Evolutionary conservation across 2,329 filamentous ascomycete species (phyloP).

Genomic region (Magnaporthiopsis poae): DNA sequence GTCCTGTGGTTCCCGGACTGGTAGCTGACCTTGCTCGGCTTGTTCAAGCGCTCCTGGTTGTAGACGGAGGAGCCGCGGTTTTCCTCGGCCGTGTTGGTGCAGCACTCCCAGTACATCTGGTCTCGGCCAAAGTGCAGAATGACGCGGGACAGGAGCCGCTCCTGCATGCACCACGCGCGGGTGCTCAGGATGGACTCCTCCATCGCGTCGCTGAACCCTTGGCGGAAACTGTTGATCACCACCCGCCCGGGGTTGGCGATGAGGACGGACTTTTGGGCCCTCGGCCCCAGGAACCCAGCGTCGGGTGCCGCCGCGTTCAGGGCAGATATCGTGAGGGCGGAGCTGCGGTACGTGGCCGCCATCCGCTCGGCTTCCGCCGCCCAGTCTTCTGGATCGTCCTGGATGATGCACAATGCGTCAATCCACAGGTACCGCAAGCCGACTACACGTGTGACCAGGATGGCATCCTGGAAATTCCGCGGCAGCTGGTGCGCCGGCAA

Average conservation of each 20-base stretch:
- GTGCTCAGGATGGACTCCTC: not conserved
- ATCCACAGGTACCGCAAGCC: constrained; percentile 4
- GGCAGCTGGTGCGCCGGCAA: constrained; percentile 1
- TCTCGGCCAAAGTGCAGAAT: constrained; percentile 1
- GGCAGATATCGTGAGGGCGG: not conserved
- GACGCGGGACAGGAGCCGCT: not conserved
- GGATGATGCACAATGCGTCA: constrained; percentile 5
- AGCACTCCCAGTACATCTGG: constrained; percentile 6
- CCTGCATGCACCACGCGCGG: constrained; percentile 2
- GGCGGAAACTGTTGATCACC: too few species aligned
- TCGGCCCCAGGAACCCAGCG: not conserved
- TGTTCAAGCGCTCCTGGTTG: too few species aligned
- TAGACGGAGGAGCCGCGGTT: too few species aligned
- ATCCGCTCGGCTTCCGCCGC: not conserved
- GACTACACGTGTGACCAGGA: not conserved
- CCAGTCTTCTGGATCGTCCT: constrained; percentile 1
- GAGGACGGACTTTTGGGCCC: not conserved
- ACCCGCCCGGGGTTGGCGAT: too few species aligned
- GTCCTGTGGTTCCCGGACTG: too few species aligned
- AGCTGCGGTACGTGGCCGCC: constrained; percentile 1
- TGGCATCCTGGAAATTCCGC: not conserved
- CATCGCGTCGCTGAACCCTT: not conserved
- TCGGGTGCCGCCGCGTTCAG: not conserved
- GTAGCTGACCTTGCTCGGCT: too few species aligned
- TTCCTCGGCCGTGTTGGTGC: not conserved